Evolutionary conservation across 495 filamentous ascomycete genomes (phyloP), one percentile per base, ranked within the genome.

Genomic region (Penicillium pancosmium): DNA sequence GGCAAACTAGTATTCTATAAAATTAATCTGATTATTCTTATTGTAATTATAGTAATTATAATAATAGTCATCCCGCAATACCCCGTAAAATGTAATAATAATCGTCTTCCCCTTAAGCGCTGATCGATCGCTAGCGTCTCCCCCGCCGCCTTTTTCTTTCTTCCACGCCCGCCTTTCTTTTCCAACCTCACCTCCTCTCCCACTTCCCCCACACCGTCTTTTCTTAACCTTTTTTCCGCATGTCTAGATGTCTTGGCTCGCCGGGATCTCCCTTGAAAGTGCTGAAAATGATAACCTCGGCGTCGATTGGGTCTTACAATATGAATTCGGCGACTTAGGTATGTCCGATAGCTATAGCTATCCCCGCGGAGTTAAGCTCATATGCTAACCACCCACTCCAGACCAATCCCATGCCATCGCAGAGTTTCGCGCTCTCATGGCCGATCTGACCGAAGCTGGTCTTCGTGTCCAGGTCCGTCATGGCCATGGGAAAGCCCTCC

Each of bases 391-490:
- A 53, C 44, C 48, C 52, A 23, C n/a, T 9, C 12, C 61, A 91
- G 91, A 89, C 54, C 84, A 84, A 63, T 70, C 77, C 9, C 78
- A 87, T 63, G 91, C 93, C 6, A 83, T 87, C 62, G 76, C 82
- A 15, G 82, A 87, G 62, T 95, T 96, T 68, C 82, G 84, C 52
- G 83, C 84, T 55, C 86, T 98, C n/a, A 77, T 96, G 60, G 64
- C 84, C 60, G 83, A 86, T 38, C 80, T 98, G 50, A 82, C 85
- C 21, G 75, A 78, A 55, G 89, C 91, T 50, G 92, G 93, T 18
- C 82, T 97, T 48, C 83, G 87, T 3, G 88, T 89, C 16, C 93
- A 97, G 69, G 92, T 96, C 21, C 87, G 94, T 56, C 86, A 86
- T 63, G 93, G 93, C 36, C 82, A 88, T 58, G 84, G 86, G 2